Evolutionary conservation across 805 yeast genomes (phyloP).

Genomic region (Teunomyces tritomae): DNA sequence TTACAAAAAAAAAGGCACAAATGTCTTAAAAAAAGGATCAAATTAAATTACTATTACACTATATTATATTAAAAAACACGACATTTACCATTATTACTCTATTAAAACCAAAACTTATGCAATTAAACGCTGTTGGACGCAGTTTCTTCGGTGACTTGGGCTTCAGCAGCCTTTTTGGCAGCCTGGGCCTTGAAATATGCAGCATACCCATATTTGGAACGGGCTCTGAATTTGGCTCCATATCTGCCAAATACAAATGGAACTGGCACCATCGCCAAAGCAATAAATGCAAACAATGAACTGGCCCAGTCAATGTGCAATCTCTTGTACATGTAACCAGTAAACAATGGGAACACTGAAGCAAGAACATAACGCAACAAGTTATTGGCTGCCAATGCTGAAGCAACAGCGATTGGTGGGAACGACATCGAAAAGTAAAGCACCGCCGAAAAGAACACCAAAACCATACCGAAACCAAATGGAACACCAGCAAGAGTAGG

Average conservation of each 20-base stretch:
- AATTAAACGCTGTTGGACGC: constrained; percentile 7
- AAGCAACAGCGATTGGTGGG: constrained; percentile 75
- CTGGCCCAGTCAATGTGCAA: constrained; percentile 80
- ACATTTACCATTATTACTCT: neutral
- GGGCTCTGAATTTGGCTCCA: constrained; percentile 57
- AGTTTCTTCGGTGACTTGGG: constrained; percentile 4
- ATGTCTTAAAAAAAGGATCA: no score
- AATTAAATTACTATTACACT: no score
- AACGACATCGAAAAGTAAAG: constrained; percentile 68
- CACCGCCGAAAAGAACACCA: constrained; percentile 68
- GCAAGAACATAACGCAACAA: constrained; percentile 72
- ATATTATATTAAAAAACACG: neutral
- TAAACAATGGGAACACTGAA: constrained; percentile 80
- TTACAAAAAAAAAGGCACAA: no score
- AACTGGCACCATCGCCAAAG: constrained; percentile 69
- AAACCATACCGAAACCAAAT: constrained; percentile 70
- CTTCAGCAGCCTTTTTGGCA: constrained; percentile 15
- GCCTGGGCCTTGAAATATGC: constrained; percentile 33
- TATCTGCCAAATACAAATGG: constrained; percentile 65
- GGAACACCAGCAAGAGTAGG: constrained; percentile 77
- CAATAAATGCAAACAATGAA: constrained; percentile 60
- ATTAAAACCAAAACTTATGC: neutral
- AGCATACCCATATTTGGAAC: constrained; percentile 58
- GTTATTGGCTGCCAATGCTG: constrained; percentile 89
- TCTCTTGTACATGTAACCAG: constrained; percentile 75